These are phyloP conservation scores for Populus hybrid DNA, from an alignment of 441 rosid species.

Conservation along the genomic window DNA sequence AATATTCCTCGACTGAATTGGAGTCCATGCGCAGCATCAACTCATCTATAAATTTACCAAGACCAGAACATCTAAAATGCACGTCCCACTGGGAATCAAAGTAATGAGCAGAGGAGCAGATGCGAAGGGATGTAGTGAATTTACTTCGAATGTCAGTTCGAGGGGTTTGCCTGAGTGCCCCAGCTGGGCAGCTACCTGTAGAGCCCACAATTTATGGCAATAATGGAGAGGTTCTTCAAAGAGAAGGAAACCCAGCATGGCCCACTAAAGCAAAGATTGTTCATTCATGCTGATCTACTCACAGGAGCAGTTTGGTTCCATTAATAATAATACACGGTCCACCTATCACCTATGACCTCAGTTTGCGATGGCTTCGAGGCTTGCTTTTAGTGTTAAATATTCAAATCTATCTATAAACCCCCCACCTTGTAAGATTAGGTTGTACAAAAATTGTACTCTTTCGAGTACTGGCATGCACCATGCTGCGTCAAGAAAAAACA, in stretches of 20 bases:
- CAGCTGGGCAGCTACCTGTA: not conserved
- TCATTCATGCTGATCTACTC: constrained; percentile 10
- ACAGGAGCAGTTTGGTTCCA: constrained; percentile 9
- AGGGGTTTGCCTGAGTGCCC: not conserved
- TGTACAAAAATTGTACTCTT: constrained; percentile 29
- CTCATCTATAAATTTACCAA: too few relatives aligned
- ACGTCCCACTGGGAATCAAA: too few relatives aligned
- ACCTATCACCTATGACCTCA: not conserved
- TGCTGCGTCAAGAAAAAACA: not conserved
- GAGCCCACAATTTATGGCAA: constrained; percentile 19
- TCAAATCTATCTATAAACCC: not conserved
- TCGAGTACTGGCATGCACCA: not conserved
- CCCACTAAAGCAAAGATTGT: constrained; percentile 16
- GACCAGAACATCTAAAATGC: too few relatives aligned
- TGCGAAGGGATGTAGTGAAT: too few relatives aligned
- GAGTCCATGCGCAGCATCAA: too few relatives aligned
- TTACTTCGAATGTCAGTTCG: too few relatives aligned
- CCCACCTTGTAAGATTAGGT: not conserved
- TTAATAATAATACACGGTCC: constrained; percentile 9
- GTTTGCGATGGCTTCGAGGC: not conserved
- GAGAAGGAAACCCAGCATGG: not conserved
- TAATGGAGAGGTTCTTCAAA: not conserved
- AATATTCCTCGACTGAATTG: too few relatives aligned
- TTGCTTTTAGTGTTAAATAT: not conserved
- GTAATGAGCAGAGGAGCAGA: too few relatives aligned